Evolutionary conservation across 1,284 basidiomycete genomes (phyloP), one percentile per base, ranked within the genome.

Genomic region (Cryptococcus depauperatus): DNA sequence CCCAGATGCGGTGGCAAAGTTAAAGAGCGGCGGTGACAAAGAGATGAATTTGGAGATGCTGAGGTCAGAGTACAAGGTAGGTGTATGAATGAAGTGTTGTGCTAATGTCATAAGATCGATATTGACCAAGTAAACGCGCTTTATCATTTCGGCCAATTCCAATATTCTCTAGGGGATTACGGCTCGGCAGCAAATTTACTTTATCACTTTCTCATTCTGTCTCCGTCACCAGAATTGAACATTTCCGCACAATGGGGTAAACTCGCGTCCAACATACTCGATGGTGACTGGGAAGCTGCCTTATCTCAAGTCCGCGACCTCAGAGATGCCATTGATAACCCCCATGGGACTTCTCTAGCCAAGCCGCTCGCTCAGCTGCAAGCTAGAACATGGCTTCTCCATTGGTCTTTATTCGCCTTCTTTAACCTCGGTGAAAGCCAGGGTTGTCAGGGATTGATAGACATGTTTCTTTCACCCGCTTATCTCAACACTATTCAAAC

Each of bases 401-500:
- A 98, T 75, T 98, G 93, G 93, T 88, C 85, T 14, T 81, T 98
- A 42, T 98, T 97, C 71, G 89, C 97, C 54, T 97, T 92, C 74
- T 97, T 93, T 78, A 96, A 96, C 75, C 89, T 96, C 71, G 82
- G 83, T 0, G 80, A 90, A 55, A 91, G 89, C 25, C 82, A 92
- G 34, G 65, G 65, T 21, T 62, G 58, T 52, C 86, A 86, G n/a
- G 81, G 88, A 32, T 81, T 98, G 46, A 83, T 98, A 55, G 95
- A 98, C 66, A 88, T 89, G 21, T 98, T 96, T 82, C 82, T 97
- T 61, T 80, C 85, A 19, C 90, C 91, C 2, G 85, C 87, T 3
- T 98, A 97, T 75, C 84, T 98, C 68, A 95, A 95, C 76, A 96
- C 93, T 21, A 92, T 98, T 66, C 95, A 98, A 71, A 96, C 92